Evolutionary conservation across 768 basidiomycete species (phyloP).

Genomic region (Mycena kentingensis): DNA sequence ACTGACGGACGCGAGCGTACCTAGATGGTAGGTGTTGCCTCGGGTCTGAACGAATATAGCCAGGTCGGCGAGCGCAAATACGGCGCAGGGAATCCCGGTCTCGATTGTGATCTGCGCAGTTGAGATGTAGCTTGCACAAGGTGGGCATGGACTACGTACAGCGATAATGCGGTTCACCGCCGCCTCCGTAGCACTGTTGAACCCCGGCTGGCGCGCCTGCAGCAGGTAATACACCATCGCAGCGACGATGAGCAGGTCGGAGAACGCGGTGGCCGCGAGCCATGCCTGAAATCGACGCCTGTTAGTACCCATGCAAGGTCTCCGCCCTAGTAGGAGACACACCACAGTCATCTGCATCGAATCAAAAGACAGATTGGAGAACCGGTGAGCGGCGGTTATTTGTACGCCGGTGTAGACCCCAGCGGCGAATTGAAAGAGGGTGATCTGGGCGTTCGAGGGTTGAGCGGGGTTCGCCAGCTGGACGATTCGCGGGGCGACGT

Average conservation of each 20-base stretch:
- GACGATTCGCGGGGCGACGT: too few species aligned
- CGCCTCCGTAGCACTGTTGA: constrained; percentile 9
- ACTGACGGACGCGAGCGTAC: too few species aligned
- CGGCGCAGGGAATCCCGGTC: constrained; percentile 21
- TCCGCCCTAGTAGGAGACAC: background rate
- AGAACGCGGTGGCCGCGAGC: constrained; percentile 24
- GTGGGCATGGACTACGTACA: background rate
- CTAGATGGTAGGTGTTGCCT: constrained; percentile 23
- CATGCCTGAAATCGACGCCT: constrained; percentile 21
- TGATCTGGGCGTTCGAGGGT: too few species aligned
- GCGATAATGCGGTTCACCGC: constrained; percentile 12
- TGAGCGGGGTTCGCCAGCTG: too few species aligned
- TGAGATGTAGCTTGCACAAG: background rate
- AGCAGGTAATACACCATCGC: constrained; percentile 26
- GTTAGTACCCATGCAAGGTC: background rate
- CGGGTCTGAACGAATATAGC: constrained; percentile 18
- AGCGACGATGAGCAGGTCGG: constrained; percentile 26
- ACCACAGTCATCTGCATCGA: background rate
- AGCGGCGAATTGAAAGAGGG: constrained; percentile 1
- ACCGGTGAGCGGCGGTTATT: background rate
- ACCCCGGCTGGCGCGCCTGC: constrained; percentile 7
- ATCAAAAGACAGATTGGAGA: background rate
- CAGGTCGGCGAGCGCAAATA: constrained; percentile 23
- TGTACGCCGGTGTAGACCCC: constrained; percentile 8
- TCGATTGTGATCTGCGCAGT: constrained; percentile 20